Conservation (phyloP, 768 basidiomycete species). For the Leccinum longicurvipes region DNA sequence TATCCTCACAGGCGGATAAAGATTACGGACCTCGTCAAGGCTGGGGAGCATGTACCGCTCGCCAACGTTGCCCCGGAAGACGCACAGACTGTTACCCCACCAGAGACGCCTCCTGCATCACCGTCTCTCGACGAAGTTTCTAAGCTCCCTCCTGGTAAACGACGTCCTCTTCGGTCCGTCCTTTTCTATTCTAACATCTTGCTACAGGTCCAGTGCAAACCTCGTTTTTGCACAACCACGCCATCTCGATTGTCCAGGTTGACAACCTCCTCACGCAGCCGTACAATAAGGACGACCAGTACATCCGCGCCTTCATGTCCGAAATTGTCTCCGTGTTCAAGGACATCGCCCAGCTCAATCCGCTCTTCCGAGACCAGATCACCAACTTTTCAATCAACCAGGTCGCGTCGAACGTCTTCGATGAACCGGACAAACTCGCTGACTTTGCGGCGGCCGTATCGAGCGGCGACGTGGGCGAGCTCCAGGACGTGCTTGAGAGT, state of each 20-base stretch:
- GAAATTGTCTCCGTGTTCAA: constrained; percentile 98
- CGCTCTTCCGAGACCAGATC: constrained; percentile 97
- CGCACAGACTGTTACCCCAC: constrained; percentile 43
- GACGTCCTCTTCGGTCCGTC: no score
- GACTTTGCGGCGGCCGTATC: constrained; percentile 97
- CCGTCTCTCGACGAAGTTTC: constrained; percentile 25
- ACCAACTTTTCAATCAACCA: constrained; percentile 95
- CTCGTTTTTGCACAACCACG: constrained; percentile 76
- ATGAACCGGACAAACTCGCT: constrained; percentile 95
- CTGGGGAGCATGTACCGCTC: constrained; percentile 41
- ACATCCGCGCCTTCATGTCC: constrained; percentile 92
- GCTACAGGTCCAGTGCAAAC: constrained; percentile 66
- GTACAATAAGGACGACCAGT: constrained; percentile 90
- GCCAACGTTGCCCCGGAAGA: constrained; percentile 39
- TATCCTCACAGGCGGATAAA: constrained; percentile 90
- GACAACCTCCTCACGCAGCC: constrained; percentile 78
- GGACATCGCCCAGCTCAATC: constrained; percentile 95
- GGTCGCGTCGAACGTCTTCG: constrained; percentile 89
- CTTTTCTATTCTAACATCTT: neutral
- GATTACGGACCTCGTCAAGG: constrained; percentile 83
- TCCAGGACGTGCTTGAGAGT: constrained; percentile 91
- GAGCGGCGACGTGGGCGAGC: constrained; percentile 85
- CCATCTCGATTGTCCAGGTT: constrained; percentile 85
- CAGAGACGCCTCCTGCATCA: constrained; percentile 36
- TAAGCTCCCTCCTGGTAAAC: constrained; percentile 24